Conservation (phyloP, 352 stramenopile species). For the Thalassiosira livingstoniorum region DNA sequence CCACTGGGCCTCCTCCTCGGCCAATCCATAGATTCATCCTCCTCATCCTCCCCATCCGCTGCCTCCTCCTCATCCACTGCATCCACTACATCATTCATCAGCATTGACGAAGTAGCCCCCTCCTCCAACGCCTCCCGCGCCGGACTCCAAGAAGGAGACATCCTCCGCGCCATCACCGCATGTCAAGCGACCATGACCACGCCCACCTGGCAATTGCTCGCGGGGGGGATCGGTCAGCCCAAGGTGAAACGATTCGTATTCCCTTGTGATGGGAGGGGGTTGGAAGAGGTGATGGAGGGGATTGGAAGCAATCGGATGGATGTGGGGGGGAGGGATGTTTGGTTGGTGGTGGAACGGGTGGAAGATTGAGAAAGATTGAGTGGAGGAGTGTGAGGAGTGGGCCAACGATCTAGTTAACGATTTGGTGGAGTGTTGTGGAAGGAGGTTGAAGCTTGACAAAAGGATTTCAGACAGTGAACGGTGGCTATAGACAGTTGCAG, state of each 20-base stretch:
- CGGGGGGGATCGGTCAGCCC: constrained; percentile 77
- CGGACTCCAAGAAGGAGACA: constrained; percentile 71
- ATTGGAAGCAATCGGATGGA: constrained; percentile 79
- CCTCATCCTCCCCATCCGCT: too few species aligned
- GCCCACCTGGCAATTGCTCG: constrained; percentile 82
- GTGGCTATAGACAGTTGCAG: too few species aligned
- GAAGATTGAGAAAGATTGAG: constrained; percentile 19
- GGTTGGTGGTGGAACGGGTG: constrained; percentile 73
- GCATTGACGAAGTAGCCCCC: constrained; percentile 69
- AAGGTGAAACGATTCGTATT: constrained; percentile 83
- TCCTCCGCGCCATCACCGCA: constrained; percentile 77
- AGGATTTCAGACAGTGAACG: too few species aligned
- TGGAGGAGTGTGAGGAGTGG: too few species aligned
- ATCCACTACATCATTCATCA: constrained; percentile 41
- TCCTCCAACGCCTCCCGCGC: constrained; percentile 61
- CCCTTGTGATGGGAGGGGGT: constrained; percentile 60
- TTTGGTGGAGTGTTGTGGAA: too few species aligned
- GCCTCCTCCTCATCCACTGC: constrained; percentile 40
- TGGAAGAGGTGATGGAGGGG: constrained; percentile 80
- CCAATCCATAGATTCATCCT: neutral
- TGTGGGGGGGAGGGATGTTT: constrained; percentile 63
- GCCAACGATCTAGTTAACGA: too few species aligned
- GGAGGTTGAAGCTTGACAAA: too few species aligned
- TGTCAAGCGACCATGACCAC: constrained; percentile 76
- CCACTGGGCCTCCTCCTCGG: constrained; percentile 77